These are phyloP conservation scores for Colletotrichum horii DNA, from an alignment of 2,329 filamentous ascomycete species.

Conservation along the genomic window DNA sequence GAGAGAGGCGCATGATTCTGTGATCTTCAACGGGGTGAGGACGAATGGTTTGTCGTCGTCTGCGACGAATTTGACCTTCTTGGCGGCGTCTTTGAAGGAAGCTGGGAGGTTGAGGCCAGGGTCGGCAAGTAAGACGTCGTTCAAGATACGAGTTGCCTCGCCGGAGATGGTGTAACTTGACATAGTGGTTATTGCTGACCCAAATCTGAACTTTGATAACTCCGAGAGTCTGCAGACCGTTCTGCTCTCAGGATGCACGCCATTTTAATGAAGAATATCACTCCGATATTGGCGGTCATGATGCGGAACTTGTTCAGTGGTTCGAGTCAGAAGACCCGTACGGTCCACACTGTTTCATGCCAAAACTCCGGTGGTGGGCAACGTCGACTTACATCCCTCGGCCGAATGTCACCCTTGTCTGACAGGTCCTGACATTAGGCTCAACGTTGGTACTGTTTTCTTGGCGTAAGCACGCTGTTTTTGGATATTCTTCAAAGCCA, in stretches of 20 bases:
- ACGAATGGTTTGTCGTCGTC: slow-evolving; percentile 19
- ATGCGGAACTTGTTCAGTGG: not conserved
- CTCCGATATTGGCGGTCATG: not conserved
- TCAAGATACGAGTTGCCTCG: not conserved
- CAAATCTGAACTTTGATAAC: not conserved
- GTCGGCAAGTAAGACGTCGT: not conserved
- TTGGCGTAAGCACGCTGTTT: not conserved
- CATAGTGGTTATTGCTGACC: not conserved
- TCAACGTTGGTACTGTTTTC: not conserved
- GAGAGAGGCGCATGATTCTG: slow-evolving; percentile 44
- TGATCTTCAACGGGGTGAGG: slow-evolving; percentile 43
- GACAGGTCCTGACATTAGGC: fast-evolving
- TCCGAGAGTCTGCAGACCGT: fast-evolving
- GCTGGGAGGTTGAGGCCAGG: not conserved
- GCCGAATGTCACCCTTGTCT: not conserved
- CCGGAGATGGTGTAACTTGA: not conserved
- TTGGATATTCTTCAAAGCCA: not conserved
- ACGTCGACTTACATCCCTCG: not conserved
- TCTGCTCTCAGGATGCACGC: not conserved
- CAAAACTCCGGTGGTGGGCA: not conserved
- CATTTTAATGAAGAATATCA: not conserved
- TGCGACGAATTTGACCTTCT: not conserved
- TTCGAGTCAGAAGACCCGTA: not conserved
- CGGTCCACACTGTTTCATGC: not conserved
- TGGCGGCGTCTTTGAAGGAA: not conserved